Conservation (phyloP, 108 stramenopile species). For the Cylindrotheca fusiformis region DNA sequence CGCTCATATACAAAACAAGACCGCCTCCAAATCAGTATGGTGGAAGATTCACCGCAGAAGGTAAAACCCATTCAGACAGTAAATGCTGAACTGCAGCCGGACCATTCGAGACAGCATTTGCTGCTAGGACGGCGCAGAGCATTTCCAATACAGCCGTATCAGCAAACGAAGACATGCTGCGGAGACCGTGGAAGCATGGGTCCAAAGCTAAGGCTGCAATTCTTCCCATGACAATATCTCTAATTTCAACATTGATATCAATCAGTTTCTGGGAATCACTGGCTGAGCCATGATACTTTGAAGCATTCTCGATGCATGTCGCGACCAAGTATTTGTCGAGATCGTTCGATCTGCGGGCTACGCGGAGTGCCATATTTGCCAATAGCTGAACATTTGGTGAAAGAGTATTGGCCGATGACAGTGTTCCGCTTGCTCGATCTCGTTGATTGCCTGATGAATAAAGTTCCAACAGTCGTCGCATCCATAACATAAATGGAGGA, state of each 20-base stretch:
- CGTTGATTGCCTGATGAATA: constrained; percentile 75
- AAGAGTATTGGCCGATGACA: constrained; percentile 11
- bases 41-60: constrained; percentile 44
- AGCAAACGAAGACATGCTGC: constrained; percentile 54
- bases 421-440: constrained; percentile 62
- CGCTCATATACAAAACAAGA: constrained; percentile 70
- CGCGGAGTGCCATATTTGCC: constrained; percentile 62
- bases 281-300: constrained; percentile 31
- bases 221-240: constrained; percentile 76
- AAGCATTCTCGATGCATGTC: constrained; percentile 66
- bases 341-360: constrained; percentile 60
- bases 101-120: constrained; percentile 74
- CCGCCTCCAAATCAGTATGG: constrained; percentile 69
- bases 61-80: constrained; percentile 74
- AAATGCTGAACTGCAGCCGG: constrained; percentile 58
- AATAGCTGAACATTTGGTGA: constrained; percentile 59
- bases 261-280: constrained; percentile 42
- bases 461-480: constrained; percentile 81
- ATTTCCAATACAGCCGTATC: constrained; percentile 69
- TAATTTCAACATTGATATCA: constrained; percentile 59
- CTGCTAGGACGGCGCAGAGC: constrained; percentile 64
- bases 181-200: constrained; percentile 35
- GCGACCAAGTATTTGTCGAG: constrained; percentile 51
- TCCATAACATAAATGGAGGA: constrained; percentile 73
- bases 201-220: constrained; percentile 76